Evolutionary conservation across 208 protist genomes (phyloP), one percentile per base, ranked within the genome.

Genomic region (Phytomonas sp.): DNA sequence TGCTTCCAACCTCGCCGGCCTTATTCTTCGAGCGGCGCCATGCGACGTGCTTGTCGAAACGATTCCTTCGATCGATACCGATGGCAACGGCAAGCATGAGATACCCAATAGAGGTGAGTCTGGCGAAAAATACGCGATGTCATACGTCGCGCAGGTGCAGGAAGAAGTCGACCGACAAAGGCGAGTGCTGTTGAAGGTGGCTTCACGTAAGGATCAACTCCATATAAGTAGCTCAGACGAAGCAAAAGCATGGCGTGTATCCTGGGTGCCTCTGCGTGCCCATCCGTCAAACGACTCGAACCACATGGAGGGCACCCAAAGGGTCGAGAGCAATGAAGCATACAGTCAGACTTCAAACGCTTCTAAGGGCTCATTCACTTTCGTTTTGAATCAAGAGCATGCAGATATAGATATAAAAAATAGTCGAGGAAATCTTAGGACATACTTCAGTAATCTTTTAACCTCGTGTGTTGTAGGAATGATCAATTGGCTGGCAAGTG

Each of bases 11-110:
- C 33, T 72, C 9, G 77, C 84, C 6, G 64, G 65, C 26, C 60
- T 74, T 30, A 83, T 93, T 67, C 65, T 84, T 23, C 71, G 80
- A 33, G 73, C 72, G 40, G 76, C 87, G 2, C 87, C 87, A 23
- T 93, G 87, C 67, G 51, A 70, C 8, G 78, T 93, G 30, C 36
- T 89, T 33, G 72, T 86, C 20, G 76, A 86, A 30, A 64, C 4
- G 9, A 20, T 51, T 51, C 40, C 40, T 51, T 51, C 40, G 4
- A 51, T 51, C 20, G 4, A 20, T 20, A 51, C 40, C 4, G 40
- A 51, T 2, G 13, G 13, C 40, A 51, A 17, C 40, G 20, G 40
- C 20, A 2, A 4, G 7, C 40, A 51, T 51, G 40, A 51, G 20
- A 23, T 15, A 51, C 40, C 13, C 40, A 20, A 17, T 20, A 4